Evolutionary conservation across 805 yeast genomes (phyloP).

Genomic region (Lipomyces lipofer): DNA sequence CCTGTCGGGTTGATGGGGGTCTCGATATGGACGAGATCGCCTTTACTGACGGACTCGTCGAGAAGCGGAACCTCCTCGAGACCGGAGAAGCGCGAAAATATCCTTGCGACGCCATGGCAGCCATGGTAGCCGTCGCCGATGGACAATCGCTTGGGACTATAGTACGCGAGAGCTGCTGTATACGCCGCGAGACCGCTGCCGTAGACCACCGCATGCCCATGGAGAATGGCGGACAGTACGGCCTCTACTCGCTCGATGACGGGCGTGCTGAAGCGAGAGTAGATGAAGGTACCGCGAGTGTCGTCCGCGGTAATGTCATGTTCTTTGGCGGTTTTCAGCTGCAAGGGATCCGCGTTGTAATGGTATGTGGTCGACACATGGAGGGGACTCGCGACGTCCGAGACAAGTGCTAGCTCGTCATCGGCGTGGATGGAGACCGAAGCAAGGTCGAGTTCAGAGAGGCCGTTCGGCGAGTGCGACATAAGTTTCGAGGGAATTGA

Average conservation of each 20-base stretch:
- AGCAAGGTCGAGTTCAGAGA: slow-evolving; percentile 12
- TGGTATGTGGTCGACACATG: slow-evolving; percentile 77
- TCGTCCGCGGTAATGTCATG: slow-evolving; percentile 34
- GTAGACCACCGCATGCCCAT: slow-evolving; percentile 67
- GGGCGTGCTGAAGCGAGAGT: slow-evolving; percentile 77
- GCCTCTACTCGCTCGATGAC: slow-evolving; percentile 68
- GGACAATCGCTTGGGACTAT: slow-evolving; percentile 71
- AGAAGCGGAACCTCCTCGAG: slow-evolving; percentile 47
- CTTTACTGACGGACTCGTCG: slow-evolving; percentile 55
- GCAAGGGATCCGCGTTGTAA: slow-evolving; percentile 60
- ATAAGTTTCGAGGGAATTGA: no score
- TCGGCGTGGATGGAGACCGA: slow-evolving; percentile 65
- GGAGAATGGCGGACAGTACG: slow-evolving; percentile 59
- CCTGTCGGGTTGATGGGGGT: slow-evolving; percentile 90
- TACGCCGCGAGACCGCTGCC: slow-evolving; percentile 82
- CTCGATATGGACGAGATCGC: slow-evolving; percentile 80
- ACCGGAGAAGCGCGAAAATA: slow-evolving; percentile 62
- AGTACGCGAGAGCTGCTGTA: slow-evolving; percentile 66
- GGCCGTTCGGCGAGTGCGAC: no score
- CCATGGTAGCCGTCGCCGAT: slow-evolving; percentile 88
- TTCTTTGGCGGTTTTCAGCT: slow-evolving; percentile 46
- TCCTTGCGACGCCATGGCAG: slow-evolving; percentile 64
- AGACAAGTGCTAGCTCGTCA: slow-evolving; percentile 44
- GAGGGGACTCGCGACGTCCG: slow-evolving; percentile 66
- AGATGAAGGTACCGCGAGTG: slow-evolving; percentile 46